Evolutionary conservation across 257 asterid species (phyloP).

Genomic region (Scutellaria minor): DNA sequence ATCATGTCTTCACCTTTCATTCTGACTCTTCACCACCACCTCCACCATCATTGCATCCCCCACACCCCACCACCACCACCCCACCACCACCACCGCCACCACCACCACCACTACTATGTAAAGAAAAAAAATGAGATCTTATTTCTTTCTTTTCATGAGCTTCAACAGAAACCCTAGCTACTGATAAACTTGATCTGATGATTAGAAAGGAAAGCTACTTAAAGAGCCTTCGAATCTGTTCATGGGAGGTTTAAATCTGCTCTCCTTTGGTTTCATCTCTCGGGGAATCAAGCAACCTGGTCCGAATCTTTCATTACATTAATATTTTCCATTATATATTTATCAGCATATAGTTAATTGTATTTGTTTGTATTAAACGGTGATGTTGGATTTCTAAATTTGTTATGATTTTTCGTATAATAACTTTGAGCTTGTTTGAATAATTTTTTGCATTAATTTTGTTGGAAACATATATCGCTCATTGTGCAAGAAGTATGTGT

Average conservation of each 20-base stretch:
- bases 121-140: not conserved
- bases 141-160: not conserved
- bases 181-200: conserved; percentile 31
- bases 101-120: conserved; percentile 20
- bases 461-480: not conserved
- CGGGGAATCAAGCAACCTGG: conserved; percentile 60
- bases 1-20: conserved; percentile 47
- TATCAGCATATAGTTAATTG: not conserved
- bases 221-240: not conserved
- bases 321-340: not conserved
- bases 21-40: conserved; percentile 42
- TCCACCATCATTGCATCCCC: conserved; percentile 24
- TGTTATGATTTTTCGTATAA: conserved; percentile 26
- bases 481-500: not conserved
- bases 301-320: conserved; percentile 40
- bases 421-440: conserved; percentile 26
- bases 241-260: conserved; percentile 28
- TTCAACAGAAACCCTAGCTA: conserved; percentile 29
- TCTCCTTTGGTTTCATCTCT: conserved; percentile 20
- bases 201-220: conserved; percentile 30
- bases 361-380: not conserved
- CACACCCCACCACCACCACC: conserved; percentile 30
- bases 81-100: conserved; percentile 29
- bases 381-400: conserved; percentile 23
- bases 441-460: not conserved